Conservation (phyloP, 805 yeast genomes). For the Candida sithepensis region DNA sequence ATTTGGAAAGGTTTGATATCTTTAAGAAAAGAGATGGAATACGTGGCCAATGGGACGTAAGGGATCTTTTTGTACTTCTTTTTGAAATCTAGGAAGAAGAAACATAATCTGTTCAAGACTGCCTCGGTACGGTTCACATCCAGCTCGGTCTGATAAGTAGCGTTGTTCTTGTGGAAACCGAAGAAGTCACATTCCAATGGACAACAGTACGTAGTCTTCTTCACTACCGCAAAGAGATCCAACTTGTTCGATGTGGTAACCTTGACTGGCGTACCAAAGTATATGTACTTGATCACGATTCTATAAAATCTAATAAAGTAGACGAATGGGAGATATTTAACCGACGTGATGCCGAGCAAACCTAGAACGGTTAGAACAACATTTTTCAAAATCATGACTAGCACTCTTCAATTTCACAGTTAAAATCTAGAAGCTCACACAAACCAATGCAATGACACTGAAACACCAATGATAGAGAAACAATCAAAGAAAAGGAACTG, state of each 20-base stretch:
- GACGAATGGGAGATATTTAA: slow-evolving; percentile 66
- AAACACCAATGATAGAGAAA: too few species aligned
- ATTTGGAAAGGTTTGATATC: slow-evolving; percentile 68
- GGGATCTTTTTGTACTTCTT: slow-evolving; percentile 37
- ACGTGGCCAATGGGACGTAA: slow-evolving; percentile 75
- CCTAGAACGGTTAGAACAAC: not conserved
- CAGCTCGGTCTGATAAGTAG: slow-evolving; percentile 77
- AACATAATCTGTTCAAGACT: slow-evolving; percentile 48
- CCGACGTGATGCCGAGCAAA: slow-evolving; percentile 33
- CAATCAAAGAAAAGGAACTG: too few species aligned
- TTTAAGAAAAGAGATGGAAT: slow-evolving; percentile 60
- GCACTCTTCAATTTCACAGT: not conserved
- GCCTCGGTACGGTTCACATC: slow-evolving; percentile 74
- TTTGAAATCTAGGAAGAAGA: slow-evolving; percentile 22
- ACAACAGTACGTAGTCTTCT: slow-evolving; percentile 40
- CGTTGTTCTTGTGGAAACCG: slow-evolving; percentile 75
- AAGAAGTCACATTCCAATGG: slow-evolving; percentile 83
- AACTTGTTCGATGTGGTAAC: not conserved
- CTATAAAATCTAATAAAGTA: slow-evolving; percentile 62
- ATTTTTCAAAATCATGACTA: not conserved
- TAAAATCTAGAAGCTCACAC: too few species aligned
- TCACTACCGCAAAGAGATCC: slow-evolving; percentile 4
- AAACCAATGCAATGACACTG: not conserved
- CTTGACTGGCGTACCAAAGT: slow-evolving; percentile 31
- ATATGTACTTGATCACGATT: slow-evolving; percentile 38